phyloP scores from a whole-genome alignment of 305 asterid species.

The Euphrasia arctica region DNA sequence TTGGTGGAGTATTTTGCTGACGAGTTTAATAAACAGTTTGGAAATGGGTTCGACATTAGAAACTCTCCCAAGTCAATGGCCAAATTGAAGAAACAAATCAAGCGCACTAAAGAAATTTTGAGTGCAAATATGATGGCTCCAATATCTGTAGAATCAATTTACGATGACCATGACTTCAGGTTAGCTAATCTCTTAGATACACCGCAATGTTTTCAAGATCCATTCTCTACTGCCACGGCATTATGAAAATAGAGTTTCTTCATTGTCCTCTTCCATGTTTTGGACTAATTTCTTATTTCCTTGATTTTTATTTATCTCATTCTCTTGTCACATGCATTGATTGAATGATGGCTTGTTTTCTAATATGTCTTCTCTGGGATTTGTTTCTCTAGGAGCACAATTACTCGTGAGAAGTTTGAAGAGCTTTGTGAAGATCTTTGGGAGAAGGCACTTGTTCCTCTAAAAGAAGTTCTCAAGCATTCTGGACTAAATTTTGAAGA shows the following conservation, averaged over 20 bases:
- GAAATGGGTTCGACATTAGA: conserved; percentile 74
- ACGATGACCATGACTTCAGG: conserved; percentile 95
- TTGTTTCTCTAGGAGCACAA: conserved; percentile 70
- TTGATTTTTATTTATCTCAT: neutral
- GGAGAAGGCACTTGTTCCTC: conserved; percentile 85
- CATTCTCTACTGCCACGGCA: neutral
- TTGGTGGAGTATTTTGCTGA: conserved; percentile 89
- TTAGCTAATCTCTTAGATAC: conserved; percentile 26
- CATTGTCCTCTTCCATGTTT: conserved; percentile 3
- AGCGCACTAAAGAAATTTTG: conserved; percentile 94
- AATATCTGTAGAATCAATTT: conserved; percentile 88
- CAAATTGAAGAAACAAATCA: conserved; percentile 93
- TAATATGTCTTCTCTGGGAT: conserved; percentile 6
- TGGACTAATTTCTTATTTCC: neutral
- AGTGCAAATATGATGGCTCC: conserved; percentile 96
- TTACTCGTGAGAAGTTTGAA: conserved; percentile 95
- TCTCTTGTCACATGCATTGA: conserved; percentile 13
- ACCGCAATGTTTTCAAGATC: conserved; percentile 3
- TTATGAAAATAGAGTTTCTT: neutral
- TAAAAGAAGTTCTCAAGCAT: conserved; percentile 69
- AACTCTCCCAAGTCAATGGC: conserved; percentile 90
- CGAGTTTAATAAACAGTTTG: conserved; percentile 89
- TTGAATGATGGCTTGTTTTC: conserved; percentile 10
- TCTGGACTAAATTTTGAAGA: conserved; percentile 80
- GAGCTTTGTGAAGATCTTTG: conserved; percentile 88